Conservation (phyloP, 495 filamentous ascomycete species). For the Thermothielavioides terrestris region DNA sequence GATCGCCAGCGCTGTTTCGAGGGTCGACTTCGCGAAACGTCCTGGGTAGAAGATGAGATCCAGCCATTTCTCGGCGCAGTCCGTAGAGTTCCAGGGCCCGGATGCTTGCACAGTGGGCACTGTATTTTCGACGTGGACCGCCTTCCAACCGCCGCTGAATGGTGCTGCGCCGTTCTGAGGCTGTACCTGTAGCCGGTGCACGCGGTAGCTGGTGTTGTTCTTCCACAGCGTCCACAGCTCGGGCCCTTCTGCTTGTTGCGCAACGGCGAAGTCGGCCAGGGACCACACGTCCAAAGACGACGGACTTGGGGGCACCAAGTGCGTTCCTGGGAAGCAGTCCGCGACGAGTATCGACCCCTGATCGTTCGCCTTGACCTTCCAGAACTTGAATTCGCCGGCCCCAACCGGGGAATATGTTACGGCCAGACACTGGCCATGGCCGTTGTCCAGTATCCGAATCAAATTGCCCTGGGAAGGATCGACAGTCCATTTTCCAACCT, state of each 20-base stretch:
- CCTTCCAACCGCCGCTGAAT: conserved; percentile 68
- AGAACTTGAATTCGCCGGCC: conserved; percentile 92
- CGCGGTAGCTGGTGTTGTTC: conserved; percentile 65
- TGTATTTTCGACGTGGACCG: conserved; percentile 56
- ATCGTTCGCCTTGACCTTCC: conserved; percentile 61
- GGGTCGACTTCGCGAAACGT: conserved; percentile 60
- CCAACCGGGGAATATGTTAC: conserved; percentile 81
- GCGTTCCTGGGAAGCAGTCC: conserved; percentile 55
- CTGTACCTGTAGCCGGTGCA: conserved; percentile 47
- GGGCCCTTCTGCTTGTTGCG: conserved; percentile 37
- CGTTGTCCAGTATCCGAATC: conserved; percentile 60
- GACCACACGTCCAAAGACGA: conserved; percentile 77
- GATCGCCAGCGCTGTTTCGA: conserved; percentile 73
- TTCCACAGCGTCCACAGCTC: conserved; percentile 83
- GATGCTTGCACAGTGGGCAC: conserved; percentile 46
- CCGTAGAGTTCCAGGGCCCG: conserved; percentile 53
- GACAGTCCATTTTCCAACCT: conserved; percentile 59
- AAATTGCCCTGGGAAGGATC: conserved; percentile 64
- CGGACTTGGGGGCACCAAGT: conserved; percentile 58
- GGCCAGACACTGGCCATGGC: conserved; percentile 58
- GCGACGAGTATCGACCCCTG: conserved; percentile 53
- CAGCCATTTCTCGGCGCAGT: conserved; percentile 57
- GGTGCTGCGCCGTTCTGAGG: conserved; percentile 33
- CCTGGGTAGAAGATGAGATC: conserved; percentile 74
- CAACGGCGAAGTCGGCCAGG: conserved; percentile 70